Conservation (phyloP, 768 basidiomycete genomes). For the Tylopilus sp. region DNA sequence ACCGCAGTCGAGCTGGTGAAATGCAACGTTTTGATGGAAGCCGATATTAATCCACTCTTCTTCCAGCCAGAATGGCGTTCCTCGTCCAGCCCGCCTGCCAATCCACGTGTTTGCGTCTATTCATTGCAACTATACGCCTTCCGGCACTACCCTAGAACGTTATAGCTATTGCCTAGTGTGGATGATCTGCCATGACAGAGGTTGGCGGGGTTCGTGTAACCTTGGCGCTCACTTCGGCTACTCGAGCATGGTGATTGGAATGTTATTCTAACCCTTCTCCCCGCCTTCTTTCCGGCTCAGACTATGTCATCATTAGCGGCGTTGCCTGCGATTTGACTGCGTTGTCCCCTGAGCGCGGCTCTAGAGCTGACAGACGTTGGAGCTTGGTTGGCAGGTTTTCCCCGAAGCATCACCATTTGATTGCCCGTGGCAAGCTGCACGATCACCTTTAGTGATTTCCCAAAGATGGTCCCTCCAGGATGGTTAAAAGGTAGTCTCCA, state of each 20-base stretch:
- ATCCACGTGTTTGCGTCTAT: background rate
- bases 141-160: background rate
- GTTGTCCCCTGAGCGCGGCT: no score
- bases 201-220: slow-evolving; percentile 11
- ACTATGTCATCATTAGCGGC: background rate
- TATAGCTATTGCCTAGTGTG: background rate
- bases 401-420: background rate
- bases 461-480: no score
- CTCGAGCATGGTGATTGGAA: background rate
- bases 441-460: no score
- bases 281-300: background rate
- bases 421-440: background rate
- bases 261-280: background rate
- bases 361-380: no score
- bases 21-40: slow-evolving; percentile 10
- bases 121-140: background rate
- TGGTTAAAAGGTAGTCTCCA: slow-evolving; percentile 11
- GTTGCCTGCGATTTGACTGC: no score
- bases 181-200: background rate
- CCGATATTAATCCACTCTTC: background rate
- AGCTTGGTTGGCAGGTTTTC: no score
- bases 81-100: background rate
- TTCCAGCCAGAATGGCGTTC: background rate
- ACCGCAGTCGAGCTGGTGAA: background rate
- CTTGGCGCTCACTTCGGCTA: background rate